Evolutionary conservation across 805 yeast genomes (phyloP).

Genomic region (Scheffersomyces spartinae): DNA sequence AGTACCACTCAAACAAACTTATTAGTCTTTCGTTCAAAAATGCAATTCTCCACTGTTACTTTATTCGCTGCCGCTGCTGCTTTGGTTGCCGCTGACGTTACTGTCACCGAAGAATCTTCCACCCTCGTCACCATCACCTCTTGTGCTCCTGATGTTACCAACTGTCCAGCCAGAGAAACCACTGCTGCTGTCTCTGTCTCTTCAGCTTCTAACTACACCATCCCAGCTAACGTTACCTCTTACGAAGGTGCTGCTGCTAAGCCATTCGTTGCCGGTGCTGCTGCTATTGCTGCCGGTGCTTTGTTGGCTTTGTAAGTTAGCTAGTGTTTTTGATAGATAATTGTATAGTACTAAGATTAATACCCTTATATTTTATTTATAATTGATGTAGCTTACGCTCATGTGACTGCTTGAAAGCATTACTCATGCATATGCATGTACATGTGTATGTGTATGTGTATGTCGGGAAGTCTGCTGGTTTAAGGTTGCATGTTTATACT

Average conservation of each 20-base stretch:
- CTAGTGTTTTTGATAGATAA: no score
- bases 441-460: no score
- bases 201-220: slow-evolving; percentile 9
- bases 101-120: slow-evolving; percentile 9
- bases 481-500: no score
- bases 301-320: slow-evolving; percentile 21
- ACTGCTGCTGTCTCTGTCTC: slow-evolving; percentile 5
- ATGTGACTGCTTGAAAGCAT: no score
- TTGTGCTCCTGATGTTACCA: slow-evolving; percentile 14
- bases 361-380: no score
- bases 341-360: no score
- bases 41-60: slow-evolving; percentile 20
- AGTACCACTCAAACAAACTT: no score
- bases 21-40: slow-evolving; percentile 12
- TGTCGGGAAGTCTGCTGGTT: no score
- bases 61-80: slow-evolving; percentile 16
- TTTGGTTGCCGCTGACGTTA: slow-evolving; percentile 12
- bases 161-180: slow-evolving; percentile 14
- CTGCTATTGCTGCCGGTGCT: slow-evolving; percentile 12
- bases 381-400: no score
- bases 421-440: no score
- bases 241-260: slow-evolving; percentile 16
- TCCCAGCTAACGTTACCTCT: slow-evolving; percentile 8
- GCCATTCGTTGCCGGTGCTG: slow-evolving; percentile 8
- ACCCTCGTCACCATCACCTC: slow-evolving; percentile 19